Evolutionary conservation across 257 asterid species (phyloP).

Genomic region (Cordia subcordata): DNA sequence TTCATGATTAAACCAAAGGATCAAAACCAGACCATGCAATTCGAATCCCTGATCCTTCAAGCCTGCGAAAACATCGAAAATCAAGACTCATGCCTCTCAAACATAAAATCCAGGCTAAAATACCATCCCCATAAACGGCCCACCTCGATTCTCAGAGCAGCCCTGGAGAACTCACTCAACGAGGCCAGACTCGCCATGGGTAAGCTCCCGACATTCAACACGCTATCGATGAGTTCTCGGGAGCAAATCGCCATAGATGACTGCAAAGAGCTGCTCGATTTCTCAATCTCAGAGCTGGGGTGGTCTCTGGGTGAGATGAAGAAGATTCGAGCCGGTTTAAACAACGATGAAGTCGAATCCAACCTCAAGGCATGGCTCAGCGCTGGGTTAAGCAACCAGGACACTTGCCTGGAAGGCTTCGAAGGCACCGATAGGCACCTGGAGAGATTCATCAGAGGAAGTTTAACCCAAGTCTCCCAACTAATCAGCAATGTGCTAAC

Average conservation of each 20-base stretch:
- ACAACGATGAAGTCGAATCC: slow-evolving; percentile 40
- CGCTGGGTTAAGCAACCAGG: slow-evolving; percentile 95
- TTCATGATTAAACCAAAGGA: background rate
- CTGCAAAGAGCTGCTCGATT: slow-evolving; percentile 88
- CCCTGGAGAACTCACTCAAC: slow-evolving; percentile 53
- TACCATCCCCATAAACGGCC: slow-evolving; percentile 15
- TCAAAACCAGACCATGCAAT: slow-evolving; percentile 30
- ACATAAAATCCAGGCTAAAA: slow-evolving; percentile 37
- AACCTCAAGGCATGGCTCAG: slow-evolving; percentile 93
- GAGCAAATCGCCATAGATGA: slow-evolving; percentile 84
- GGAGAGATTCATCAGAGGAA: slow-evolving; percentile 56
- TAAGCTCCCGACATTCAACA: slow-evolving; percentile 49
- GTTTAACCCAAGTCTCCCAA: slow-evolving; percentile 76
- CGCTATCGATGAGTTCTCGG: slow-evolving; percentile 57
- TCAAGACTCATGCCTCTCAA: slow-evolving; percentile 48
- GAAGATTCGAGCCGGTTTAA: slow-evolving; percentile 44
- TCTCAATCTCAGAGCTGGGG: slow-evolving; percentile 76
- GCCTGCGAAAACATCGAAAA: slow-evolving; percentile 52
- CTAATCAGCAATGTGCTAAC: slow-evolving; percentile 77
- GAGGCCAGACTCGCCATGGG: slow-evolving; percentile 57
- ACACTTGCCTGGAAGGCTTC: slow-evolving; percentile 92
- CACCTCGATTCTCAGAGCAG: slow-evolving; percentile 48
- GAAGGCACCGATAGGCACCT: slow-evolving; percentile 82
- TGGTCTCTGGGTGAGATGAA: slow-evolving; percentile 84
- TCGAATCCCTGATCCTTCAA: slow-evolving; percentile 46